Evolutionary conservation across 192 early-diverging fungal species (phyloP).

Genomic region (Coemansia sp.): DNA sequence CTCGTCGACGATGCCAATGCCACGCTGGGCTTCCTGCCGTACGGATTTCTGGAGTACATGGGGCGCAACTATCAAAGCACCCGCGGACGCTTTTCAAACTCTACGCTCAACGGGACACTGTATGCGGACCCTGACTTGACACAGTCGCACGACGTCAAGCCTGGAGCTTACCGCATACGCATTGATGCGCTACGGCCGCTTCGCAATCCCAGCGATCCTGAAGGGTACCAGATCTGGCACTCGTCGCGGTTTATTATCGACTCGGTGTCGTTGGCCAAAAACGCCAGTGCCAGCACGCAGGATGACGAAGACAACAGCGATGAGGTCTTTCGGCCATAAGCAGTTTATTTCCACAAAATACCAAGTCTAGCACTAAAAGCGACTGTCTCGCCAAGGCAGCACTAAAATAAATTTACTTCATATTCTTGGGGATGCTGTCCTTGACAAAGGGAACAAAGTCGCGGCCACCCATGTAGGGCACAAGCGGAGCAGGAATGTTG

Average conservation of each 20-base stretch:
- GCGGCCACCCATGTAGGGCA: conserved; percentile 91
- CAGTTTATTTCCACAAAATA: background rate
- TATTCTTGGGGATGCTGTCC: conserved; percentile 41
- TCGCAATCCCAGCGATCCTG: conserved; percentile 37
- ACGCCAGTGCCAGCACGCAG: conserved; percentile 10
- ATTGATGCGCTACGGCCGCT: conserved; percentile 52
- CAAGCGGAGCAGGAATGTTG: conserved; percentile 78
- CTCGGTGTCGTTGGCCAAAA: conserved; percentile 35
- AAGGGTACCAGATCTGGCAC: conserved; percentile 50
- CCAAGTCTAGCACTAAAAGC: background rate
- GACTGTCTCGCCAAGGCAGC: background rate
- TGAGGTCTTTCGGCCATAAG: conserved; percentile 10
- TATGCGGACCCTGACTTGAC: conserved; percentile 47
- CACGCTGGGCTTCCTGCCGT: conserved; percentile 45
- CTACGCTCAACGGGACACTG: conserved; percentile 52
- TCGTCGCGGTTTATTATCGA: conserved; percentile 49
- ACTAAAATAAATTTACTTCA: conserved; percentile 19
- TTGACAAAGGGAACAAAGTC: conserved; percentile 82
- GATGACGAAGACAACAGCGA: conserved; percentile 17
- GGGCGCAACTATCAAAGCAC: conserved; percentile 51
- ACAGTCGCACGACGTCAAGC: conserved; percentile 14
- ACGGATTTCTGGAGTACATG: conserved; percentile 49
- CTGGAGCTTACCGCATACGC: conserved; percentile 47
- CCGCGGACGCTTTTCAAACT: conserved; percentile 46
- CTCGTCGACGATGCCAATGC: conserved; percentile 43